These are phyloP conservation scores for Maudiozyma serrabonitensis DNA, from an alignment of 805 yeast genomes.

Conservation along the genomic window DNA sequence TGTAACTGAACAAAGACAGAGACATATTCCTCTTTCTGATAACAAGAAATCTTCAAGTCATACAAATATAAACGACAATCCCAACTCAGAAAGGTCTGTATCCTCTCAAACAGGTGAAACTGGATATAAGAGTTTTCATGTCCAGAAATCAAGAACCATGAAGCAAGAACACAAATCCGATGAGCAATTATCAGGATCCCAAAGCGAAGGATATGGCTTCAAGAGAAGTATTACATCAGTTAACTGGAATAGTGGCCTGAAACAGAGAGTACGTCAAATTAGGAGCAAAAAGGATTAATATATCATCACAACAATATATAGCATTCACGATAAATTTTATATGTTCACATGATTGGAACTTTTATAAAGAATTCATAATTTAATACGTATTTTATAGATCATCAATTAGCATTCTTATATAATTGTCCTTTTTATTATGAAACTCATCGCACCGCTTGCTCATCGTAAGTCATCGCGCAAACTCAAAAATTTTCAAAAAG, in stretches of 20 bases:
- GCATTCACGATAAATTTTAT: background rate
- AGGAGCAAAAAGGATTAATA: slow-evolving; percentile 19
- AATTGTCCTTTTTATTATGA: background rate
- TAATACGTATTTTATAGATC: background rate
- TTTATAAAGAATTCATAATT: background rate
- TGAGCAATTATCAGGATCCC: slow-evolving; percentile 25
- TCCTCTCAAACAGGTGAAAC: background rate
- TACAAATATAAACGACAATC: slow-evolving; percentile 6
- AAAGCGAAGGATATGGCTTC: slow-evolving; percentile 36
- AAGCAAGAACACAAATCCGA: slow-evolving; percentile 8
- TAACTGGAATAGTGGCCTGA: slow-evolving; percentile 52
- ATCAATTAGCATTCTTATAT: too few species aligned
- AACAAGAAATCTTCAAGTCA: background rate
- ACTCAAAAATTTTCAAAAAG: background rate
- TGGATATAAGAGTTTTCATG: background rate
- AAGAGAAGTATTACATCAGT: slow-evolving; percentile 40
- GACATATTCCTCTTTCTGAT: slow-evolving; percentile 23
- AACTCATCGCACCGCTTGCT: background rate
- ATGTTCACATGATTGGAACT: background rate
- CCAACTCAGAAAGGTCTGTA: background rate
- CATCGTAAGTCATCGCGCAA: background rate
- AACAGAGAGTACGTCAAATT: slow-evolving; percentile 42
- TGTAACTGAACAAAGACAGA: slow-evolving; percentile 55
- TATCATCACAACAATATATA: background rate
- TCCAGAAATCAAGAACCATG: background rate